A percentile compares a stretch with the other conserved stretches of the same genome.
Conservation (phyloP, 192 early-diverging fungal genomes). For the Backusella liffmaniae region DNA sequence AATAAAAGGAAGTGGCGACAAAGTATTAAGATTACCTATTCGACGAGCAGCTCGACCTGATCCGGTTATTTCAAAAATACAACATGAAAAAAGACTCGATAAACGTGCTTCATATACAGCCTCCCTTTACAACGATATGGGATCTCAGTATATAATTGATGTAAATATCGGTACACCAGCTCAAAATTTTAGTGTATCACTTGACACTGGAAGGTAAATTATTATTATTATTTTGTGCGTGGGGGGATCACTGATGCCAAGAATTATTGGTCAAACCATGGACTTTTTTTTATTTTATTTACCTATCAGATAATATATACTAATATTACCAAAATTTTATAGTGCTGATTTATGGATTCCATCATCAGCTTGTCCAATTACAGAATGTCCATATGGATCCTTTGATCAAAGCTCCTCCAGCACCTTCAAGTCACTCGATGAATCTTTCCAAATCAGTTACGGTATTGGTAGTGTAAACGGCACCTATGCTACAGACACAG, state of each 20-base stretch:
- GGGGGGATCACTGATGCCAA: neutral
- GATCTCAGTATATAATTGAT: conserved; percentile 28
- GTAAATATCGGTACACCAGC: conserved; percentile 26
- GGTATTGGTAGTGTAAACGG: conserved; percentile 29
- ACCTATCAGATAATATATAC: neutral
- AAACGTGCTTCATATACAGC: conserved; percentile 19
- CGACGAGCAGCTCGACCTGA: neutral
- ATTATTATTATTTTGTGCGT: neutral
- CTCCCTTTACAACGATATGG: conserved; percentile 31
- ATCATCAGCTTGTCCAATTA: conserved; percentile 15
- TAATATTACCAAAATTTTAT: neutral
- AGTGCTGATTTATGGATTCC: conserved; percentile 36
- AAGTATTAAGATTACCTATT: neutral
- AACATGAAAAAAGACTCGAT: neutral
- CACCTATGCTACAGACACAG: conserved; percentile 30
- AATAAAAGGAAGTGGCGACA: neutral
- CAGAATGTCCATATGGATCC: conserved; percentile 12
- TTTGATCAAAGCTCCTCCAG: conserved; percentile 18
- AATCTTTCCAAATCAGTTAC: conserved; percentile 20
- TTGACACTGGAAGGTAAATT: conserved; percentile 38
- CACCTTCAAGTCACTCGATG: conserved; percentile 4
- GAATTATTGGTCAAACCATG: neutral
- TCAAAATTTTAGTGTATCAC: conserved; percentile 26
- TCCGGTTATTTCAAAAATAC: neutral
- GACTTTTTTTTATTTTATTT: neutral